These are phyloP conservation scores for Aspergillus viridinutans DNA, from an alignment of 2,329 filamentous ascomycete species.

Conservation along the genomic window DNA sequence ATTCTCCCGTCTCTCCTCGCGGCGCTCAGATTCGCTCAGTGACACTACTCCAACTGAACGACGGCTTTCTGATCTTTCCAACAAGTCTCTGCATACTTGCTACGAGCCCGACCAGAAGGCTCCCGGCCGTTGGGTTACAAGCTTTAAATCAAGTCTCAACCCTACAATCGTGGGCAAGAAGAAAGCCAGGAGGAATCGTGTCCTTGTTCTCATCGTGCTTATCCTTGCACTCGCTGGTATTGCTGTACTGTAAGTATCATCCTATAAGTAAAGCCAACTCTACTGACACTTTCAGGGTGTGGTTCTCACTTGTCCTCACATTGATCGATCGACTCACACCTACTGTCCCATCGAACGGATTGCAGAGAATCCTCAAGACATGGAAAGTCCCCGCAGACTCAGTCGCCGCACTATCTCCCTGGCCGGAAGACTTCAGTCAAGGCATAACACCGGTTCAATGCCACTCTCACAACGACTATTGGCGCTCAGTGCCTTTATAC, in stretches of 20 bases:
- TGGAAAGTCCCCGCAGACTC: background rate
- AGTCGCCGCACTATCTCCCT: background rate
- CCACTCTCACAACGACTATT: conserved; percentile 46
- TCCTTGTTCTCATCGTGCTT: background rate
- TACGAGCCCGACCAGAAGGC: background rate
- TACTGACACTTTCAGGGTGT: background rate
- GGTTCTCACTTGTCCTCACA: background rate
- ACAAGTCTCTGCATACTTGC: background rate
- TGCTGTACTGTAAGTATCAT: background rate
- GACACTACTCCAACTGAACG: background rate
- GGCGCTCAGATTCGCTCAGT: background rate
- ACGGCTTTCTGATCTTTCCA: background rate
- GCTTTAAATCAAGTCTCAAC: background rate
- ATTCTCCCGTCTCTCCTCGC: background rate
- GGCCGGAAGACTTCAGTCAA: background rate
- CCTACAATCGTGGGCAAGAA: background rate
- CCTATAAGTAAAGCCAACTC: background rate
- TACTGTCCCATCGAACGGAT: background rate
- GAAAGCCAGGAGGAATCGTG: background rate
- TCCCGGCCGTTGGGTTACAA: background rate
- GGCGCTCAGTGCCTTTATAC: conserved; percentile 38
- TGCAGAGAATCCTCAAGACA: background rate
- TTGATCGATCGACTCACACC: background rate
- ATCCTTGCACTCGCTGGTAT: background rate
- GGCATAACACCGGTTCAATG: conserved; percentile 9